These are phyloP conservation scores for Phytophthora nicotianae DNA, from an alignment of 352 stramenopile genomes.

Conservation along the genomic window DNA sequence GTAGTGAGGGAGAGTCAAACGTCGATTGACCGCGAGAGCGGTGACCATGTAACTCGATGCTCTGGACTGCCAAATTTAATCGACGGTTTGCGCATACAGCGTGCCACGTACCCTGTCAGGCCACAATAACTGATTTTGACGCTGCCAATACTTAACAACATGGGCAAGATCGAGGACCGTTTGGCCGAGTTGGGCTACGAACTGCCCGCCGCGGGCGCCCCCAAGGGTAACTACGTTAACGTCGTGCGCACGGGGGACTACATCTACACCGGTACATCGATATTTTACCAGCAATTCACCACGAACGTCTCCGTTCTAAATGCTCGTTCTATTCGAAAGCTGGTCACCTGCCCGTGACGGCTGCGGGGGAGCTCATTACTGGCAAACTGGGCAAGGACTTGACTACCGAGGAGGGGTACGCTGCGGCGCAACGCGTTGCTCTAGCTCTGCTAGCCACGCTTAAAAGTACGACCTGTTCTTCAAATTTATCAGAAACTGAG, in stretches of 20 bases:
- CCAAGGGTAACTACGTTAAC: conserved; percentile 92
- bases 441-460: conserved; percentile 92
- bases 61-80: too few species aligned
- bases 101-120: too few species aligned
- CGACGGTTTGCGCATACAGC: too few species aligned
- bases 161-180: conserved; percentile 65
- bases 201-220: conserved; percentile 72
- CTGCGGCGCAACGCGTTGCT: conserved; percentile 84
- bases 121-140: too few species aligned
- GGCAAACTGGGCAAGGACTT: conserved; percentile 90
- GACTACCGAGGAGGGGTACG: conserved; percentile 89
- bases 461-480: conserved; percentile 56
- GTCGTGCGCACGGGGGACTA: conserved; percentile 79
- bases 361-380: conserved; percentile 77
- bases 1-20: too few species aligned
- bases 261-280: conserved; percentile 72
- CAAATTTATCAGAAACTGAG: not conserved
- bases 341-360: conserved; percentile 76
- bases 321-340: conserved; percentile 36
- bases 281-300: not conserved
- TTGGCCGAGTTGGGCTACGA: conserved; percentile 70
- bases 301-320: not conserved
- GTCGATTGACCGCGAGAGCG: too few species aligned
- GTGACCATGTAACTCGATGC: too few species aligned
- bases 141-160: too few species aligned